phyloP scores from a whole-genome alignment of 148 eudicot species.

The Euryodendron excelsum region DNA sequence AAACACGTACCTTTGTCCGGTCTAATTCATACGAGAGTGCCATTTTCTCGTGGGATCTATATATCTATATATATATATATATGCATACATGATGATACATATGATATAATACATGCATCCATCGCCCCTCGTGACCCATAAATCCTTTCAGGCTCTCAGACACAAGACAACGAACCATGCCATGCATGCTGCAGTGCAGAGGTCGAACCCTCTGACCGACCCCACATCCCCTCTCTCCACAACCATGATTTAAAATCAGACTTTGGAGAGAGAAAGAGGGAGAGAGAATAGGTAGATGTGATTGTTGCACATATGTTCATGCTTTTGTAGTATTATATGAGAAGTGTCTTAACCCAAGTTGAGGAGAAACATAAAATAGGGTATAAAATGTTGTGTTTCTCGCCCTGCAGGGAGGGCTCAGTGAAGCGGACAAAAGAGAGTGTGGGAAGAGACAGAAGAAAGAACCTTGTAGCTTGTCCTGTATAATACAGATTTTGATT shows the following conservation, averaged over 20 bases:
- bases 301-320: too few species aligned
- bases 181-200: too few species aligned
- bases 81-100: neutral
- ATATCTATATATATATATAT: neutral
- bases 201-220: neutral
- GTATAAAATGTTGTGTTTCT: slow-evolving; percentile 18
- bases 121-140: neutral
- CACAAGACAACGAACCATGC: neutral
- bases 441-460: slow-evolving; percentile 38
- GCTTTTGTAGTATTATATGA: neutral
- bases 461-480: slow-evolving; percentile 57
- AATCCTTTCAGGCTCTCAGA: neutral
- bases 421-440: slow-evolving; percentile 48
- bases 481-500: slow-evolving; percentile 28
- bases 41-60: neutral
- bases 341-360: neutral
- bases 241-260: neutral
- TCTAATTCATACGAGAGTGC: neutral
- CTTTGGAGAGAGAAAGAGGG: neutral
- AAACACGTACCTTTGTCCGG: neutral
- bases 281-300: neutral
- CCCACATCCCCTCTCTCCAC: too few species aligned
- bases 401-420: slow-evolving; percentile 14
- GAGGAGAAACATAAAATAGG: neutral
- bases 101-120: neutral